Evolutionary conservation across 306 rosid species (phyloP), one percentile per base, ranked within the genome.

Genomic region (Abrus pulchellus): DNA sequence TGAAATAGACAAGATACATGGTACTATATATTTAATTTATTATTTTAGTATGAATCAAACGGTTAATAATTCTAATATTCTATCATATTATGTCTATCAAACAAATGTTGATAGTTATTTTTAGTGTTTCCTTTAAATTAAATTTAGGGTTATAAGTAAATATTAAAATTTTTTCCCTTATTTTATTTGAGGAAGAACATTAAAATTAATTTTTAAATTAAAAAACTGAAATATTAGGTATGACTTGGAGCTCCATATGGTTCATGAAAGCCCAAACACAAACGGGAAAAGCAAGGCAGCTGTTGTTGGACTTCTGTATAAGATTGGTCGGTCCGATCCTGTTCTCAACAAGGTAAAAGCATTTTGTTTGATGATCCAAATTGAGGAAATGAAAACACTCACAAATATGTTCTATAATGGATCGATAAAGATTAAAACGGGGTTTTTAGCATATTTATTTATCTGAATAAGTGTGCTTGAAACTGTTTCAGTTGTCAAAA

Each of bases 231-330:
- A n/a, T 52, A n/a, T 50, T 43, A 90, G 97, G 86, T 89, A 85
- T 75, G 95, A 92, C 10, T 3, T 90, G 84, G 98, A 94, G 85
- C 76, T 90, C 1, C 98, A 94, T 66, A 80, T 90, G 95, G 92
- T 94, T 79, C 98, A 94, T 48, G 11, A 48, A 41, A 83, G 76
- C 69, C 14, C 32, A 64, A 73, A 81, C 53, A 61, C 59, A 72
- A 83, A 64, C 1, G 82, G 52, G 6, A 73, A 63, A 66, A 53
- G 43, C 27, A 88, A 56, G 27, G 56, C 63, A 3, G 97, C 91
- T 75, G 96, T 92, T 3, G 36, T 87, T 80, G 94, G 88, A 11
- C 72, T 87, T 57, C 32, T 94, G 29, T 94, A 80, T 50, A 83
- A 74, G 63, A 66, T 88, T 77, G 97, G 98, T 20, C 36, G 36